Evolutionary conservation across 2,329 filamentous ascomycete species (phyloP), one percentile per base, ranked within the genome.

Genomic region (Pseudogymnoascus sp.): DNA sequence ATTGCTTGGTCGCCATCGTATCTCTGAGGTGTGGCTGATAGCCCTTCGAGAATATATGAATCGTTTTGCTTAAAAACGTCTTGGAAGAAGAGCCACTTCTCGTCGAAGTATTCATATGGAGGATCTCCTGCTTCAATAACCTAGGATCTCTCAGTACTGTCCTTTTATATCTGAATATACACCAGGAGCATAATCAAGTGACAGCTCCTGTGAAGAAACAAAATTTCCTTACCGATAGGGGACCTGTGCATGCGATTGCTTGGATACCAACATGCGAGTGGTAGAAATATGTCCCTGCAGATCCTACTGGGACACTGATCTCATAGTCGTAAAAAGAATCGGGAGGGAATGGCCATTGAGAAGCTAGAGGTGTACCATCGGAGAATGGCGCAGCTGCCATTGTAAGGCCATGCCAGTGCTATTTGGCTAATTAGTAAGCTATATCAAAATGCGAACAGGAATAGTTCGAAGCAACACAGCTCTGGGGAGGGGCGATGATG

Each of bases 341-440:
- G 8, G 78, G 74, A 7, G 77, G 74, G 38, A 82, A 81, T 0
- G 79, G 79, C 79, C 79, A 82, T 67, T 82, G 79, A 37, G 72
- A 75, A 2, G 75, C 77, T 41, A 67, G 65, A 8, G 78, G 77
- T 0, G 78, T 74, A 9, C 79, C 79, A 61, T 82, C 80, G 12
- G 75, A 75, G 67, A 79, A 82, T 2, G 77, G 77, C 2, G 78
- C 75, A 2, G 74, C 71, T 3, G 74, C 72, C 64, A 77, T 74
- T 10, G 73, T 74, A 1, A 82, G 72, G 9, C 80, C 79, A 69
- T 82, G 79, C 79, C 79, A 82, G 65, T 82, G 80, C 76, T 80
- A 6, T 9, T 30, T 30, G 28, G 26, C 9, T 28, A 28, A 7
- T 28, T 28, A 28, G 26, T 28, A 28, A 28, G 5, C 26, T 33